Evolutionary conservation across 345 rosid species (phyloP).

Genomic region (Nephelium lappaceum): DNA sequence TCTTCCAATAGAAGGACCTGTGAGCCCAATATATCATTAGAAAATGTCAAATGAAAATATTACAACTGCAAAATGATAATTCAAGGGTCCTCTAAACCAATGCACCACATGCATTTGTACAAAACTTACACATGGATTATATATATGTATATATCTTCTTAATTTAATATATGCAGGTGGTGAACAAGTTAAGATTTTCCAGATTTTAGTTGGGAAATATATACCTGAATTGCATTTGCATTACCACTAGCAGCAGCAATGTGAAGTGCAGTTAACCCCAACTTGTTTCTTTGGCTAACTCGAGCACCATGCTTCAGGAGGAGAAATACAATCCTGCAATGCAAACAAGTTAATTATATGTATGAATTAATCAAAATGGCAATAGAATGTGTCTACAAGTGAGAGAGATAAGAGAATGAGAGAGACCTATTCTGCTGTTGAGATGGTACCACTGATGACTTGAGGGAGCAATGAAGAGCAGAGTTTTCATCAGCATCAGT

Average conservation of each 20-base stretch:
- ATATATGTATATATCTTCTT: background rate
- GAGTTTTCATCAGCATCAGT: constrained; percentile 72
- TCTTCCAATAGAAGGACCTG: constrained; percentile 58
- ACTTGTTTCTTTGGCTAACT: constrained; percentile 58
- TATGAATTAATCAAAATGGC: background rate
- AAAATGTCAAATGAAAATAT: no score
- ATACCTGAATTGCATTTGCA: constrained; percentile 66
- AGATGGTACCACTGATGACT: constrained; percentile 52
- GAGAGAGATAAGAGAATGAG: constrained; percentile 24
- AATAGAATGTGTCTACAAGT: background rate
- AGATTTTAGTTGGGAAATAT: background rate
- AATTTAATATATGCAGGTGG: no score
- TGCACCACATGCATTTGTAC: background rate
- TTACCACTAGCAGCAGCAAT: constrained; percentile 85
- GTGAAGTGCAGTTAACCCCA: constrained; percentile 73
- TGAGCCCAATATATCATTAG: constrained; percentile 21
- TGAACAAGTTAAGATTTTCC: no score
- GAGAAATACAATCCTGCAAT: constrained; percentile 60
- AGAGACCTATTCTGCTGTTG: constrained; percentile 64
- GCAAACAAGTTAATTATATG: constrained; percentile 11
- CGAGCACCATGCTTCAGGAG: constrained; percentile 66
- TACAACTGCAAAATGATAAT: background rate
- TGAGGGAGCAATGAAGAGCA: constrained; percentile 75
- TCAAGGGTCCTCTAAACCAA: no score
- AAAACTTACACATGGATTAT: background rate